Base-by-base conservation (phyloP, 2,329 filamentous ascomycete species). In the Amesomyces nigricolor region DNA sequence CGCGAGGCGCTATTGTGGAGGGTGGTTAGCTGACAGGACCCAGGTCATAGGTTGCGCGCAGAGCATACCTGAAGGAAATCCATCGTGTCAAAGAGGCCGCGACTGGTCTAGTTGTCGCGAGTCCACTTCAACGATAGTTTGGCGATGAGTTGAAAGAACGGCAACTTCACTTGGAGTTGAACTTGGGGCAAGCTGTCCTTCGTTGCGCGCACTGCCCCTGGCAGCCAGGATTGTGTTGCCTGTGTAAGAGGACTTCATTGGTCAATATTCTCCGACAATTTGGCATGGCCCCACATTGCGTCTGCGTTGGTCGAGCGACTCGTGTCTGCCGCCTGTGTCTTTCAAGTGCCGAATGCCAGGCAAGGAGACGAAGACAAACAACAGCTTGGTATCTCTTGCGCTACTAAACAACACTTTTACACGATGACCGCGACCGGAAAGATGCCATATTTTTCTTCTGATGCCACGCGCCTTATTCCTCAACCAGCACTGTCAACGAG, bases 1-100 rank as follows among this genome's bases (percentile, higher is more conserved):
- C 69, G 90, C 89, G 64, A 97, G 85, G 77, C 81, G 81, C 82
- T 86, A 68, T 32, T 47, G 47, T 47, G 37, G 54, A 54, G 46
- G 22, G 7, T 7, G 44, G 58, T 62, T 61, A 60, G 58, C 54
- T 42, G 47, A n/a, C 50, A 45, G 66, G 58, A 65, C 63, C 50
- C 35, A n/a, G 57, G 51, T 52, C 26, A 43, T 52, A 40, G 10
- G 37, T 35, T 16, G 11, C 13, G 35, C 9, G 22, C 8, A 51
- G 17, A 10, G 58, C 64, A 59, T 65, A 70, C 72, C 73, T 77
- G 74, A 56, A 78, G 72, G 58, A 77, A 72, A 62, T 76, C 74
- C 74, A 77, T 75, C 66, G 61, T 68, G 67, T 51, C 55, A 30
- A 58, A 56, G 45, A 42, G 39, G 47, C 47, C 60, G 56, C 58